Percentiles rank a stretch among this genome's conserved stretches.
Evolutionary conservation across 768 basidiomycete species (phyloP).

Genomic region (Leccinum uliginosum): DNA sequence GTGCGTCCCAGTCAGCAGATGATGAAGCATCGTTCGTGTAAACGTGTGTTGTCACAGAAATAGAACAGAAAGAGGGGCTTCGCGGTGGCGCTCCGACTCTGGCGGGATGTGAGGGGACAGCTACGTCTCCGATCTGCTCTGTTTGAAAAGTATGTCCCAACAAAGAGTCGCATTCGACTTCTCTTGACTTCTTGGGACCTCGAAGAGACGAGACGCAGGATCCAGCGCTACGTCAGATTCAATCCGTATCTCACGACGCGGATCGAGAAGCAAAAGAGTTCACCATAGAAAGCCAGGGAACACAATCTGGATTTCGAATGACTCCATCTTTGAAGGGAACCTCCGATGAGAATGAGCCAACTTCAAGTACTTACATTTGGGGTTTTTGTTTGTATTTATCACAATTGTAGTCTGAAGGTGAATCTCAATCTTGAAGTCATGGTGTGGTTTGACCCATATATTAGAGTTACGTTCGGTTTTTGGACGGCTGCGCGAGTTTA

Average conservation of each 20-base stretch:
- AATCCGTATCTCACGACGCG: neutral
- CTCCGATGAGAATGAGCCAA: neutral
- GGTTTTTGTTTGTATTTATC: neutral
- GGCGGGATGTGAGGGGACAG: neutral
- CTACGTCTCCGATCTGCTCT: neutral
- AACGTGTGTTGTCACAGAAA: neutral
- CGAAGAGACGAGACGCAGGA: neutral
- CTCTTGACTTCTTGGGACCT: neutral
- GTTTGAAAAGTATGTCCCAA: neutral
- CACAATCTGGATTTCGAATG: neutral
- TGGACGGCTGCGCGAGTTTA: too few species aligned
- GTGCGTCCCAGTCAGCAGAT: neutral
- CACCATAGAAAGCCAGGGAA: neutral
- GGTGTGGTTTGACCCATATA: neutral
- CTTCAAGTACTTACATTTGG: neutral
- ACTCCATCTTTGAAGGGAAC: neutral
- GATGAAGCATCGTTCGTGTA: neutral
- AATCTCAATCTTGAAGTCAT: neutral
- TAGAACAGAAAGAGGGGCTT: neutral
- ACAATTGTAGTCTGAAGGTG: neutral
- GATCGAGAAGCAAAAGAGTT: neutral
- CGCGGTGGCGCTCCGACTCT: neutral
- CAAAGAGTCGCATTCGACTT: neutral
- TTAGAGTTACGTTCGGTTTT: neutral
- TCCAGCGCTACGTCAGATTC: neutral